phyloP scores from a whole-genome alignment of 2,329 filamentous ascomycete species.

The Phyllosticta paracitricarpa region DNA sequence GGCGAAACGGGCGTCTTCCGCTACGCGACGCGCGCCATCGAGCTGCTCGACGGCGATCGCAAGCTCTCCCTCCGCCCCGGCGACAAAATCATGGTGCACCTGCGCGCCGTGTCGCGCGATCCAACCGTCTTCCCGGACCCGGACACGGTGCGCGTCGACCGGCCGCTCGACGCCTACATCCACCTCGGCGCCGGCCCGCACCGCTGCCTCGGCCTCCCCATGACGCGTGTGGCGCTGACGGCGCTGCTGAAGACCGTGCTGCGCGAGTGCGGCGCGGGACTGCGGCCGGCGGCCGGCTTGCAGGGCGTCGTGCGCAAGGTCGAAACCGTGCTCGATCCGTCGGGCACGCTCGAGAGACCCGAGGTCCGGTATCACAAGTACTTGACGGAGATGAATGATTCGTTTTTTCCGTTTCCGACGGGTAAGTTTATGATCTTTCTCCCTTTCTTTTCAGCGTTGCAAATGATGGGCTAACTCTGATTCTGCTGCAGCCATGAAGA shows the following conservation, averaged over 20 bases:
- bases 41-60: conserved; percentile 23
- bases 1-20: conserved; percentile 36
- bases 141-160: conserved; percentile 27
- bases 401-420: conserved; percentile 37
- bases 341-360: conserved; percentile 16
- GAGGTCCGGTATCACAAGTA: conserved; percentile 33
- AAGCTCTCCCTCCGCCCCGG: conserved; percentile 25
- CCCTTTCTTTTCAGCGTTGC: background rate
- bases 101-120: conserved; percentile 34
- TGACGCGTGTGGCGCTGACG: conserved; percentile 34
- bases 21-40: conserved; percentile 22
- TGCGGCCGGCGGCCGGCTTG: conserved; percentile 30
- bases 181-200: conserved; percentile 35
- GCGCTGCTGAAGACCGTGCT: conserved; percentile 37
- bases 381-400: conserved; percentile 39
- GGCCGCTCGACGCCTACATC: conserved; percentile 34
- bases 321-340: conserved; percentile 16
- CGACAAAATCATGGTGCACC: conserved; percentile 33
- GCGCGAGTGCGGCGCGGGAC: conserved; percentile 21
- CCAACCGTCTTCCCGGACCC: conserved; percentile 32
- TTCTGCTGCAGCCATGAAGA: conserved; percentile 19
- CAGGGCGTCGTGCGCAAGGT: conserved; percentile 36
- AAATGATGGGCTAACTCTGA: background rate
- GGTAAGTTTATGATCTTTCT: conserved; percentile 26
- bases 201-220: conserved; percentile 33